Conservation (phyloP, 2,329 filamentous ascomycete genomes). For the Fusarium albosuccineum region DNA sequence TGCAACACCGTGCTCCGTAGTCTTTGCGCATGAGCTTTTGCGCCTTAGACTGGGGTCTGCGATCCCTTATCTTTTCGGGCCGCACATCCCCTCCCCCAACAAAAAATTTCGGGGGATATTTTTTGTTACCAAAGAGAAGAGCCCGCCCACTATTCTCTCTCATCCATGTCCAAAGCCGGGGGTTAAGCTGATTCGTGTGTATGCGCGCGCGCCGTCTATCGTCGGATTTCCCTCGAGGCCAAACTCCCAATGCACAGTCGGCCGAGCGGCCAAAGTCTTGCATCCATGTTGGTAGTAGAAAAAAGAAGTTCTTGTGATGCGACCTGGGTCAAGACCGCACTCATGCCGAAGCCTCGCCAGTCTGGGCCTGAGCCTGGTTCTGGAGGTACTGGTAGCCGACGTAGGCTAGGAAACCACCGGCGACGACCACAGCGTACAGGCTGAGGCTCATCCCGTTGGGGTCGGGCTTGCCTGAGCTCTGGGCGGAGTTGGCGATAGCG, state of each 20-base stretch:
- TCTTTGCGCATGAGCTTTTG: constrained; percentile 32
- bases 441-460: constrained; percentile 76
- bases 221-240: constrained; percentile 33
- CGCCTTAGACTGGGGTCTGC: constrained; percentile 39
- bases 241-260: constrained; percentile 45
- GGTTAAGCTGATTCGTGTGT: constrained; percentile 14
- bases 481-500: constrained; percentile 61
- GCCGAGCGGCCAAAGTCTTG: constrained; percentile 22
- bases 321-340: constrained; percentile 21
- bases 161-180: constrained; percentile 40
- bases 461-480: constrained; percentile 61
- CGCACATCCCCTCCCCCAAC: constrained; percentile 43
- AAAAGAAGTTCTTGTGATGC: constrained; percentile 26
- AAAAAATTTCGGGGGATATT: constrained; percentile 39
- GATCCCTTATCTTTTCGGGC: constrained; percentile 39
- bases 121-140: constrained; percentile 26
- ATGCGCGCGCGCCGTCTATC: constrained; percentile 42
- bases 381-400: constrained; percentile 88
- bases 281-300: constrained; percentile 33
- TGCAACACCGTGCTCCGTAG: constrained; percentile 42
- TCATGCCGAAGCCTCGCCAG: constrained; percentile 45
- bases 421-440: constrained; percentile 83
- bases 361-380: constrained; percentile 57
- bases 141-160: constrained; percentile 34
- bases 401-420: constrained; percentile 83